A percentile compares a stretch with the other conserved stretches of the same genome.
Evolutionary conservation across 225 moss, liverwort and hornwort species (phyloP).

Genomic region (Polytrichum commune): DNA sequence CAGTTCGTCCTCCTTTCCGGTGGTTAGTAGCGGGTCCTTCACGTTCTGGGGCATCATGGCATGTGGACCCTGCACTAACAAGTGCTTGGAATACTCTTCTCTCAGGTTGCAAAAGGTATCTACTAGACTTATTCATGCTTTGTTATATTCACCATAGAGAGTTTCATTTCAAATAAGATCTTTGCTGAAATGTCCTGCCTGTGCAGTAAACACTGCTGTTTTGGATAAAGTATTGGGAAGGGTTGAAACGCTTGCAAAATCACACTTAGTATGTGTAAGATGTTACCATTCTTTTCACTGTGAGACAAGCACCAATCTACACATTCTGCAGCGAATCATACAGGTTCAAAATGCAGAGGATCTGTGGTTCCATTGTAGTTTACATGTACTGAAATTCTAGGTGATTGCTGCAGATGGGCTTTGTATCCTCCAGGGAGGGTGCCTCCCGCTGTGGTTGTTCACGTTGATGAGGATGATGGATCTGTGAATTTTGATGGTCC

Average conservation of each 20-base stretch:
- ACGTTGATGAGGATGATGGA: constrained; percentile 86
- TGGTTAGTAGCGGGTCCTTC: constrained; percentile 97
- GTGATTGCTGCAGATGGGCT: constrained; percentile 70
- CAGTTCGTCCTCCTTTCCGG: constrained; percentile 77
- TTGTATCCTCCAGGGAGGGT: constrained; percentile 97
- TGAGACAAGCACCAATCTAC: too few relatives aligned
- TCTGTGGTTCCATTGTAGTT: not conserved
- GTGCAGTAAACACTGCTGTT: too few relatives aligned
- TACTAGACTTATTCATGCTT: too few relatives aligned
- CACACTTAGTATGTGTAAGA: too few relatives aligned
- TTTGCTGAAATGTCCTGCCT: too few relatives aligned
- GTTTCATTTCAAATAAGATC: too few relatives aligned
- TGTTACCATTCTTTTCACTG: too few relatives aligned
- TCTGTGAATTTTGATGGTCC: constrained; percentile 89
- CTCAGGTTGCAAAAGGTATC: constrained; percentile 89
- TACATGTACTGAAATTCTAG: not conserved
- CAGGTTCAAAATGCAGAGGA: too few relatives aligned
- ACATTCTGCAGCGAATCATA: too few relatives aligned
- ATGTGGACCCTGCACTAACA: constrained; percentile 97
- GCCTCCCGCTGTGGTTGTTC: constrained; percentile 81
- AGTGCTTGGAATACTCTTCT: constrained; percentile 98
- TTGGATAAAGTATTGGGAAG: too few relatives aligned
- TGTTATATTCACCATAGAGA: too few relatives aligned
- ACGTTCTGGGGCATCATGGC: constrained; percentile 98
- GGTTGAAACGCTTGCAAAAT: too few relatives aligned